Evolutionary conservation across 2,329 filamentous ascomycete species (phyloP).

Genomic region (Neospermospora avenae): DNA sequence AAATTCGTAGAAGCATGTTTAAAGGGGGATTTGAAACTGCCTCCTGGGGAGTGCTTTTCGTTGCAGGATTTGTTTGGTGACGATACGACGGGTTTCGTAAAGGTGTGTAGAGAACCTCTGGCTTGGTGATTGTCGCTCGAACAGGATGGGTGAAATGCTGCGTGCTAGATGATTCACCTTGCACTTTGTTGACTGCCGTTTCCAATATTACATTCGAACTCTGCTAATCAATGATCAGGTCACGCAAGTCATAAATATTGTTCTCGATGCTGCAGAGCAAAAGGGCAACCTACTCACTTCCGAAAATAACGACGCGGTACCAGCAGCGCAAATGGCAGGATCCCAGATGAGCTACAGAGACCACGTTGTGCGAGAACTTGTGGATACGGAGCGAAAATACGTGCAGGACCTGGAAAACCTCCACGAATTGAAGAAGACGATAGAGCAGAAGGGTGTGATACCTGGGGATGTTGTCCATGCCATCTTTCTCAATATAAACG

Average conservation of each 20-base stretch:
- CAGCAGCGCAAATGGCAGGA: constrained; percentile 46
- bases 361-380: constrained; percentile 85
- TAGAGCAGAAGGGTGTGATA: constrained; percentile 84
- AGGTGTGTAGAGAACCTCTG: constrained; percentile 50
- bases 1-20: constrained; percentile 90
- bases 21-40: constrained; percentile 69
- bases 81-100: constrained; percentile 96
- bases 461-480: constrained; percentile 88
- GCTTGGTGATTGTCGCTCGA: not conserved
- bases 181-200: not conserved
- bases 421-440: constrained; percentile 83
- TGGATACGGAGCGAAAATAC: constrained; percentile 95
- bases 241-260: constrained; percentile 85
- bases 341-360: constrained; percentile 72
- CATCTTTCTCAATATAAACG: constrained; percentile 95
- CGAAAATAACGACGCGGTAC: constrained; percentile 50
- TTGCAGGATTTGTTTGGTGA: constrained; percentile 88
- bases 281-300: constrained; percentile 67
- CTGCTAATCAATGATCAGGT: constrained; percentile 50
- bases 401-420: constrained; percentile 95
- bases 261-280: constrained; percentile 81
- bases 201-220: not conserved
- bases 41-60: constrained; percentile 81
- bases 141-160: not conserved
- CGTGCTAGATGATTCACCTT: constrained; percentile 1